These are phyloP conservation scores for Candida arabinofermentans DNA, from an alignment of 805 yeast genomes.

Conservation along the genomic window DNA sequence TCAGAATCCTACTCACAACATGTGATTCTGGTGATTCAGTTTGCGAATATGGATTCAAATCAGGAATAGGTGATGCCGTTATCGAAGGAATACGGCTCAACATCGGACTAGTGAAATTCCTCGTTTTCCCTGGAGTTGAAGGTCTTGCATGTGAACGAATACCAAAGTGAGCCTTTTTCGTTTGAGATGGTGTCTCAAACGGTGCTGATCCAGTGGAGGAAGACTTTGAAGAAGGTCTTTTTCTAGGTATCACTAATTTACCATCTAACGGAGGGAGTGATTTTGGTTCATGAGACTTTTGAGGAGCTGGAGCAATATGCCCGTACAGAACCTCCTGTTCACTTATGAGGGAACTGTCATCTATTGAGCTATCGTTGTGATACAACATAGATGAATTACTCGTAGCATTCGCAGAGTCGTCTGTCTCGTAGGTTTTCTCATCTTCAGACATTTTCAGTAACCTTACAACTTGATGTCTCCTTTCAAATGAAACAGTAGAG, in stretches of 20 bases:
- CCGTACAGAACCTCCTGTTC: conserved; percentile 26
- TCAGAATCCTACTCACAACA: neutral
- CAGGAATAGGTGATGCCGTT: conserved; percentile 21
- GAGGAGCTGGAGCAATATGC: conserved; percentile 22
- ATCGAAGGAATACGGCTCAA: conserved; percentile 17
- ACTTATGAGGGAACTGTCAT: conserved; percentile 6
- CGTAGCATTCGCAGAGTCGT: neutral
- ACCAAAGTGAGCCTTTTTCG: conserved; percentile 3
- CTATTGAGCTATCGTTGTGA: conserved; percentile 1
- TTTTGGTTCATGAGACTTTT: conserved; percentile 16
- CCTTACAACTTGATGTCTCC: too few relatives aligned
- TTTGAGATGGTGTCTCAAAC: conserved; percentile 2
- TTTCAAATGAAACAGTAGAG: too few relatives aligned
- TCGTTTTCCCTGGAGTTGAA: conserved; percentile 15
- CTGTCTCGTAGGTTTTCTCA: neutral
- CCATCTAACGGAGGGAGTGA: conserved; percentile 15
- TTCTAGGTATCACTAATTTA: conserved; percentile 22
- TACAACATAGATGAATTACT: conserved; percentile 1
- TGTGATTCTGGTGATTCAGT: neutral
- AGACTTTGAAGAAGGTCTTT: conserved; percentile 10
- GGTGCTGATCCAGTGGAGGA: neutral
- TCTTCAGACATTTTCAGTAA: neutral
- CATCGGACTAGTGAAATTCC: conserved; percentile 21
- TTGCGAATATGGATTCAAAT: conserved; percentile 16
- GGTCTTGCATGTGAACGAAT: neutral